Evolutionary conservation across 169 alveolate genomes (phyloP).

Genomic region (Plasmodium berghei): DNA sequence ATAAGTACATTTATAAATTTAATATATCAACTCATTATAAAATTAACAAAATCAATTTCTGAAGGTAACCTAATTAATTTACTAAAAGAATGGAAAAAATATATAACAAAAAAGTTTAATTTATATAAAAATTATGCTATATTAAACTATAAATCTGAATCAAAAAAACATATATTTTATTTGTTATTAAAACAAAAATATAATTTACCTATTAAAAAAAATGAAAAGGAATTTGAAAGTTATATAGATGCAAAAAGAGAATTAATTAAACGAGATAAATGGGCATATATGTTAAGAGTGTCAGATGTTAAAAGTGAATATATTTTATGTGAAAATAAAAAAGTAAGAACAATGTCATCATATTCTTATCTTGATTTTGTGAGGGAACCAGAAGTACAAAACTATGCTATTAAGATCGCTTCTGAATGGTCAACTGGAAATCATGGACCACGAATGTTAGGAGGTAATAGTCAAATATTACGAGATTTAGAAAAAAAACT

Average conservation of each 20-base stretch:
- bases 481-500: conserved; percentile 80
- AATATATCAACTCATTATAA: conserved; percentile 9
- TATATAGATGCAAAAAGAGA: conserved; percentile 83
- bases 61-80: conserved; percentile 25
- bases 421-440: conserved; percentile 84
- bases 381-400: conserved; percentile 82
- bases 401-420: conserved; percentile 84
- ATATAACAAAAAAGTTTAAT: conserved; percentile 9
- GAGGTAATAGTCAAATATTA: conserved; percentile 83
- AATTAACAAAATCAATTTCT: conserved; percentile 23
- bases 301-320: conserved; percentile 77
- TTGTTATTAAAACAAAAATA: conserved; percentile 75
- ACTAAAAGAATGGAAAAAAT: conserved; percentile 11
- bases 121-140: conserved; percentile 38
- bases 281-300: conserved; percentile 86
- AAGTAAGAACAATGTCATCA: conserved; percentile 82
- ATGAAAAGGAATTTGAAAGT: conserved; percentile 80
- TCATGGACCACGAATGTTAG: conserved; percentile 88
- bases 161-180: conserved; percentile 82
- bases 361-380: conserved; percentile 84
- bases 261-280: conserved; percentile 60
- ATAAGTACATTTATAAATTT: conserved; percentile 23
- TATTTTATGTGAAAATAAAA: conserved; percentile 79
- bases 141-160: conserved; percentile 71
- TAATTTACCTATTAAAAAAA: conserved; percentile 77